Conservation (phyloP, 306 rosid genomes). For the Prosopis cineraria region DNA sequence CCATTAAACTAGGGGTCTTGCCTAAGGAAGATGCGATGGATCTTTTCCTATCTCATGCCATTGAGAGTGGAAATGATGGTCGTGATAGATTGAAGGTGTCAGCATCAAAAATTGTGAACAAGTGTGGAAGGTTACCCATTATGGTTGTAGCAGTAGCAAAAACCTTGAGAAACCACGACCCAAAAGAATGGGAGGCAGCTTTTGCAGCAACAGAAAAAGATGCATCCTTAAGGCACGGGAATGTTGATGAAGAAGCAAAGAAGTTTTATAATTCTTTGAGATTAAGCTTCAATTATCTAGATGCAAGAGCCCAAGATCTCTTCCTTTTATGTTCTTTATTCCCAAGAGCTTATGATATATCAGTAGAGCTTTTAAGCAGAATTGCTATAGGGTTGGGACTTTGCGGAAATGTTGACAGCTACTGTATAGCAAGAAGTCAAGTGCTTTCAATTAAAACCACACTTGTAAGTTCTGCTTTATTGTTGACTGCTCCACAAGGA, state of each 20-base stretch:
- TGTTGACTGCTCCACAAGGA: neutral
- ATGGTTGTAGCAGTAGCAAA: conserved; percentile 7
- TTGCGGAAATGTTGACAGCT: neutral
- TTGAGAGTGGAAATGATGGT: neutral
- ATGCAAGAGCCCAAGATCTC: neutral
- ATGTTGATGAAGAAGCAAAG: neutral
- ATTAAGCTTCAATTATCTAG: conserved; percentile 3
- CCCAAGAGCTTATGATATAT: neutral
- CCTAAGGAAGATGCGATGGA: neutral
- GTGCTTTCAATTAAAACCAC: neutral
- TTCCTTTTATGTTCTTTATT: neutral
- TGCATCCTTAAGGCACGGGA: neutral
- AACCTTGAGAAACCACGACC: neutral
- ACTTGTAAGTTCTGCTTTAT: neutral
- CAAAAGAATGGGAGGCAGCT: conserved; percentile 6
- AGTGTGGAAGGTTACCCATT: neutral
- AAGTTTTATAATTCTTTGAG: conserved; percentile 11
- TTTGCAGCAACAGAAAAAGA: neutral
- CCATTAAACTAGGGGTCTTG: neutral
- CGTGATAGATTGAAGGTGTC: neutral
- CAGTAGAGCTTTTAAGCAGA: neutral
- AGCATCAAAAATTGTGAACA: neutral
- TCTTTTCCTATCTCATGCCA: neutral
- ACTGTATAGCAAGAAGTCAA: neutral
- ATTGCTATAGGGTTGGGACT: conserved; percentile 1